Evolutionary conservation across 768 basidiomycete genomes (phyloP).

Genomic region (Mycena kentingensis): DNA sequence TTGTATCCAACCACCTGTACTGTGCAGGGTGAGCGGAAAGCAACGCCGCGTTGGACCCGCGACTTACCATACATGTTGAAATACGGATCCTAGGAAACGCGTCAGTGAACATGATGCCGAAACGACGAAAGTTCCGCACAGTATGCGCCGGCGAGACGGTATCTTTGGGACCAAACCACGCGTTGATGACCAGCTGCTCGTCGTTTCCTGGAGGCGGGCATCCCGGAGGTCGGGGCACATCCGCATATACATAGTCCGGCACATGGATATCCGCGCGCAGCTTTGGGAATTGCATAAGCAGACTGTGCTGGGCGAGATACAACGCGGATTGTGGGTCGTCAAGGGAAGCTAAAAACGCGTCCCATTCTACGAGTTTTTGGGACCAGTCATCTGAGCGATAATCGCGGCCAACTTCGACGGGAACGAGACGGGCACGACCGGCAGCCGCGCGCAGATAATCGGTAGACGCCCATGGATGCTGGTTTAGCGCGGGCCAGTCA

Average conservation of each 20-base stretch:
- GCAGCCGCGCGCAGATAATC: conserved; percentile 69
- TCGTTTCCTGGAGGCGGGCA: conserved; percentile 70
- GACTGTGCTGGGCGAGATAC: conserved; percentile 91
- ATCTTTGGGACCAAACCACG: conserved; percentile 80
- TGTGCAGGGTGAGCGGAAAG: conserved; percentile 32
- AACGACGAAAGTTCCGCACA: conserved; percentile 36
- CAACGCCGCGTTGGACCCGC: conserved; percentile 1
- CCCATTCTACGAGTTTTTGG: conserved; percentile 78
- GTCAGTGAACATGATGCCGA: conserved; percentile 7
- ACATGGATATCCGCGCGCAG: conserved; percentile 73
- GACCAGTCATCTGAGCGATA: conserved; percentile 83
- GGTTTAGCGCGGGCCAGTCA: conserved; percentile 78
- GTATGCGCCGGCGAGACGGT: conserved; percentile 91
- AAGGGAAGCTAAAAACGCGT: conserved; percentile 62
- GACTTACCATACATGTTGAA: conserved; percentile 83
- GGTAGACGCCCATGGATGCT: conserved; percentile 68
- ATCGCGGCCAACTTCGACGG: conserved; percentile 85
- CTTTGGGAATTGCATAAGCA: conserved; percentile 81
- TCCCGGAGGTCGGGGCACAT: conserved; percentile 46
- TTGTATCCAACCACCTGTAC: conserved; percentile 90
- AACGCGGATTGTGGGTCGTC: conserved; percentile 39
- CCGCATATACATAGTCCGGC: conserved; percentile 89
- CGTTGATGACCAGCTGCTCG: conserved; percentile 68
- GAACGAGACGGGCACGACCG: conserved; percentile 83
- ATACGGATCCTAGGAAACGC: conserved; percentile 75